Conservation (phyloP, 2,329 filamentous ascomycete species). For the Fusarium brachygibbosum region DNA sequence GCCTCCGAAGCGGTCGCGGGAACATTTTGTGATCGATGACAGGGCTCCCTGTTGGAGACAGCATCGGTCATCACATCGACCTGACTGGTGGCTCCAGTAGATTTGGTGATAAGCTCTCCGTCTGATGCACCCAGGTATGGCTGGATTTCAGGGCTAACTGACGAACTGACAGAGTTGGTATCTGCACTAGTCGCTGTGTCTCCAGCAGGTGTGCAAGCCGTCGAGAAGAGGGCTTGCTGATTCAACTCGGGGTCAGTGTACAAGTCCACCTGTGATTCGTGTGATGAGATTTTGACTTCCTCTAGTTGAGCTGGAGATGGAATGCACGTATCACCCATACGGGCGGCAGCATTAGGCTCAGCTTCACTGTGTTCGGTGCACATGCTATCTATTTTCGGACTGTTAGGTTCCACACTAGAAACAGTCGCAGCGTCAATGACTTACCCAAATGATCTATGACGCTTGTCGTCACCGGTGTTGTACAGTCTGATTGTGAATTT, state of each 20-base stretch:
- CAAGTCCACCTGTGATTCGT: slow-evolving; percentile 14
- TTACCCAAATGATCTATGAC: slow-evolving; percentile 16
- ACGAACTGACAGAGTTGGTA: neutral
- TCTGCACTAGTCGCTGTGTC: neutral
- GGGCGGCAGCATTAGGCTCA: slow-evolving; percentile 15
- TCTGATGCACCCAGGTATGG: neutral
- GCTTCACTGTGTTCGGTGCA: slow-evolving; percentile 18
- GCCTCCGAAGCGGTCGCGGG: neutral
- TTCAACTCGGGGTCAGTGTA: slow-evolving; percentile 6
- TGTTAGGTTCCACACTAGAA: slow-evolving; percentile 9
- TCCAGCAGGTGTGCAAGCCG: neutral
- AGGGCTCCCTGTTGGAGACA: no score
- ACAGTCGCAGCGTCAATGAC: neutral
- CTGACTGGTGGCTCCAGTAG: neutral
- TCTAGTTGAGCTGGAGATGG: slow-evolving; percentile 12
- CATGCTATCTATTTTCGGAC: slow-evolving; percentile 17
- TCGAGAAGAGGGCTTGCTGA: neutral
- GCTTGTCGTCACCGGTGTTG: neutral
- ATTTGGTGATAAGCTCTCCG: neutral
- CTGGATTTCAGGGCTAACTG: slow-evolving; percentile 8
- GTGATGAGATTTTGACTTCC: slow-evolving; percentile 1
- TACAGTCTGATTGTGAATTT: neutral
- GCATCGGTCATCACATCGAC: neutral
- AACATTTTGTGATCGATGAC: neutral
- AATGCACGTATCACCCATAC: slow-evolving; percentile 12